A percentile compares a stretch with the other conserved stretches of the same genome.
Conservation (phyloP, 179 eudicot genomes). For the Carnegiea gigantea region DNA sequence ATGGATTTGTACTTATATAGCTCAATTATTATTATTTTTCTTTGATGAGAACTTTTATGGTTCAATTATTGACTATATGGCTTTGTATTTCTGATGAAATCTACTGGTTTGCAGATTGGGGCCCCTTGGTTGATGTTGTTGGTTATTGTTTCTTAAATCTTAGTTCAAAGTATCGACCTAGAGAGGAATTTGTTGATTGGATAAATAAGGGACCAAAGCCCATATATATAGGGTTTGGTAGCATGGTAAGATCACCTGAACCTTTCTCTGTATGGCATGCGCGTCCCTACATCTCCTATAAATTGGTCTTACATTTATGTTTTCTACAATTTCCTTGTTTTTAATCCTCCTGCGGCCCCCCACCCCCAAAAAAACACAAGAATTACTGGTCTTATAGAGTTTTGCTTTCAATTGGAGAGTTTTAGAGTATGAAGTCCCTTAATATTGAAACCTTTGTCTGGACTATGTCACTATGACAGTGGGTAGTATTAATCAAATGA, state of each 20-base stretch:
- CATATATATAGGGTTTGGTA: slow-evolving; percentile 91
- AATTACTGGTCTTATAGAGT: background rate
- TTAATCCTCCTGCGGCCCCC: too few relatives aligned
- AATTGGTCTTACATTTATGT: background rate
- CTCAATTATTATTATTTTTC: background rate
- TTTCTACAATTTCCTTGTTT: background rate
- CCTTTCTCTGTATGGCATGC: background rate
- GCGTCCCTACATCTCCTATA: background rate
- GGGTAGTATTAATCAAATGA: background rate
- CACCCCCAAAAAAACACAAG: too few relatives aligned
- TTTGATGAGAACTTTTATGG: too few relatives aligned
- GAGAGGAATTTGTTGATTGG: slow-evolving; percentile 69
- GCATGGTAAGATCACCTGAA: slow-evolving; percentile 67
- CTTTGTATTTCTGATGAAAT: background rate
- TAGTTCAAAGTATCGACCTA: slow-evolving; percentile 72
- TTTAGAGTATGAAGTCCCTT: background rate
- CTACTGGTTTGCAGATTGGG: slow-evolving; percentile 60
- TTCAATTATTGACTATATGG: background rate
- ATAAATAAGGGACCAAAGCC: slow-evolving; percentile 72
- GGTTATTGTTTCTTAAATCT: slow-evolving; percentile 92
- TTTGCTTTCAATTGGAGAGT: background rate
- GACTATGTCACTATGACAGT: background rate
- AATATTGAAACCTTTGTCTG: background rate
- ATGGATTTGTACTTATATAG: background rate
- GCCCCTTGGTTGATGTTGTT: slow-evolving; percentile 84